These are phyloP conservation scores for Cytospora chrysosperma DNA, from an alignment of 2,329 filamentous ascomycete species.

Conservation along the genomic window DNA sequence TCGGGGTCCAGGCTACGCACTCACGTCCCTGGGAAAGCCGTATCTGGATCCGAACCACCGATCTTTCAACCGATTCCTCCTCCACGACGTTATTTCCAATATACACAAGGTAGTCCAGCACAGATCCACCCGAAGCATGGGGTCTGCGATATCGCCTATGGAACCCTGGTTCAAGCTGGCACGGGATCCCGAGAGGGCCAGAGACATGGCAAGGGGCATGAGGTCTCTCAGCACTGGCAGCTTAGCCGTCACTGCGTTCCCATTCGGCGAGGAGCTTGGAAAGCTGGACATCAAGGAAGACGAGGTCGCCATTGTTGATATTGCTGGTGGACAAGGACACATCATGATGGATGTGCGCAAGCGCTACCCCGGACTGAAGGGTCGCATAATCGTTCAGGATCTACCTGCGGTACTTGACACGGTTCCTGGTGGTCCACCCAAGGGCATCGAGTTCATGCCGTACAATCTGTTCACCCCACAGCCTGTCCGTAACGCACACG, in stretches of 20 bases:
- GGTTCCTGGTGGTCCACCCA: neutral
- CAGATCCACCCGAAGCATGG: neutral
- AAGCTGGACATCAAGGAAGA: neutral
- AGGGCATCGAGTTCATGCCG: slow-evolving; percentile 1
- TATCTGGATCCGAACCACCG: slow-evolving; percentile 5
- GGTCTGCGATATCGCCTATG: neutral
- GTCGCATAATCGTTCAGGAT: slow-evolving; percentile 4
- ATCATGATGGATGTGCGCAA: slow-evolving; percentile 1
- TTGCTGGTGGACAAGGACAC: slow-evolving; percentile 9
- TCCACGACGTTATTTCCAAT: neutral
- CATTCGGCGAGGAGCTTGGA: slow-evolving; percentile 1
- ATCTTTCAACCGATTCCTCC: slow-evolving; percentile 3
- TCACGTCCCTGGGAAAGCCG: neutral
- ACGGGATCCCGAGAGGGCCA: neutral
- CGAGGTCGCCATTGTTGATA: slow-evolving; percentile 8
- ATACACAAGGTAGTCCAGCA: neutral
- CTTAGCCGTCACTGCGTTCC: slow-evolving; percentile 3
- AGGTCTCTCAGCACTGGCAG: neutral
- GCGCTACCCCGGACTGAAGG: neutral
- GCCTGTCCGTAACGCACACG: neutral
- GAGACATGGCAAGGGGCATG: slow-evolving; percentile 12
- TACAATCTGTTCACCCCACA: slow-evolving; percentile 3
- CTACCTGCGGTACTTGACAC: slow-evolving; percentile 3
- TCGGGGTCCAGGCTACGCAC: neutral
- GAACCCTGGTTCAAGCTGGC: neutral